Evolutionary conservation across 768 basidiomycete species (phyloP), one percentile per base, ranked within the genome.

Genomic region (Lactifluus hygrophoroides): DNA sequence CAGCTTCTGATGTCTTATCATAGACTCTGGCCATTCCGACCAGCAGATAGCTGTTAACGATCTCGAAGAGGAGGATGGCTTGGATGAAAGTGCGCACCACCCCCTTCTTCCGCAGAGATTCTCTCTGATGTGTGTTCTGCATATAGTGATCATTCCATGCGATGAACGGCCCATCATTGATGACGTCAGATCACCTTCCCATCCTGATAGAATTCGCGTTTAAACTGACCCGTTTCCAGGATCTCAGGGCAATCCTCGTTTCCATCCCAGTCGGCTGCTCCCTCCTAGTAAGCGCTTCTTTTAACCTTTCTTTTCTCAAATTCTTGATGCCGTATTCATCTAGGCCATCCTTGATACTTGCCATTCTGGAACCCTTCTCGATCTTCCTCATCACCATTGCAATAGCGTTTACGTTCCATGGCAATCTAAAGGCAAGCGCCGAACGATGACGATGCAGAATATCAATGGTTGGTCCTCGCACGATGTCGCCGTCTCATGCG

Each of bases 321-420:
- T 37, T 3, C 19, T 17, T 23, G 3, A 51, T 14, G 9, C 3
- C 25, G 30, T 37, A 14, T 7, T 44, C 11, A 19, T n/a, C n/a
- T n/a, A 67, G 65, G 65, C 66, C 2, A 45, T 69, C 16, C 62
- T 69, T 45, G 67, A 69, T 48, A 59, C 65, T 2, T 67, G 67
- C 27, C 66, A 68, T 19, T 67, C 66, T 3, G 67, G 66, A 23
- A 69, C 68, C 0, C 9, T 69, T 9, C 63, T 69, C 10, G 65
- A 68, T 32, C 60, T 69, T 19, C 64, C 62, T 0, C 68, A 69
- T 45, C 52, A 66, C 43, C 47, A 62, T 14, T 69, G 68, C 52
- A 66, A 69, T 43, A 44, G 28, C 0, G 53, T 66, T 11, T 68
- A 64, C 57, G 62, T 62, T 21, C 68, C 67, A 5, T 66, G 67